phyloP scores from a whole-genome alignment of 345 rosid species.

The Microcos paniculata region DNA sequence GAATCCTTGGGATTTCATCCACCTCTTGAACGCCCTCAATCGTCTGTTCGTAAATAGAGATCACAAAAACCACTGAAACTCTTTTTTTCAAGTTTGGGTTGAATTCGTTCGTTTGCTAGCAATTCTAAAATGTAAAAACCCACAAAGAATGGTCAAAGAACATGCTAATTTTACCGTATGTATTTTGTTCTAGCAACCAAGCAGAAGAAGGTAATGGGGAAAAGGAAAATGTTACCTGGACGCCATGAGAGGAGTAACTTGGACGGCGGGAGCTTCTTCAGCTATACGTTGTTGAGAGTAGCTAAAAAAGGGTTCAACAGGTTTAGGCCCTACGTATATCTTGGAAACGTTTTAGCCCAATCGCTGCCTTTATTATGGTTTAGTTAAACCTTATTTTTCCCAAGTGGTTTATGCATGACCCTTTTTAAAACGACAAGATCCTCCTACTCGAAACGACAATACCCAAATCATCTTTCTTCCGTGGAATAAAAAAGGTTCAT shows the following conservation, averaged over 20 bases:
- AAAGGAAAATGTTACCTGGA: conserved; percentile 9
- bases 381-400: too few species aligned
- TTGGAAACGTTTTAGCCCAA: too few species aligned
- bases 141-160: background rate
- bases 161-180: too few species aligned
- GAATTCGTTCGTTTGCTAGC: background rate
- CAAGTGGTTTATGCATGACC: too few species aligned
- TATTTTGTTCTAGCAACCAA: background rate
- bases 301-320: background rate
- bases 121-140: too few species aligned
- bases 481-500: too few species aligned
- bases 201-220: background rate
- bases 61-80: background rate
- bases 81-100: too few species aligned
- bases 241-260: conserved; percentile 9
- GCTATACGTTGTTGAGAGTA: background rate
- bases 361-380: too few species aligned
- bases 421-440: too few species aligned
- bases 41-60: conserved; percentile 42
- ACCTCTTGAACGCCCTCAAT: conserved; percentile 77
- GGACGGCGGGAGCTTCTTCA: background rate
- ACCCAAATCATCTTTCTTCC: too few species aligned
- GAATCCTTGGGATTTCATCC: conserved; percentile 76
- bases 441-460: too few species aligned
- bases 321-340: background rate